These are phyloP conservation scores for Silene latifolia DNA, from an alignment of 148 eudicot species.

Conservation along the genomic window DNA sequence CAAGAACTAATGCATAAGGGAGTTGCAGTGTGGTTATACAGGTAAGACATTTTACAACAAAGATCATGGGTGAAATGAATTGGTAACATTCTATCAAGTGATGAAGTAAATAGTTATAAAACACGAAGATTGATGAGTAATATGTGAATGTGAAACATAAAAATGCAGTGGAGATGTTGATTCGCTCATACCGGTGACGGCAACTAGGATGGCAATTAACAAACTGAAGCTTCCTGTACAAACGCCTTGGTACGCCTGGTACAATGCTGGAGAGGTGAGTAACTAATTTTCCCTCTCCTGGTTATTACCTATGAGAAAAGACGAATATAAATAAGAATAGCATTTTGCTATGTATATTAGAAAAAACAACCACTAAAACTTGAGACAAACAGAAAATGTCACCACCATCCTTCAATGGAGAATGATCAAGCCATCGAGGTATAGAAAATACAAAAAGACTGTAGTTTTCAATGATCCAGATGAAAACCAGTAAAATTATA, in stretches of 20 bases:
- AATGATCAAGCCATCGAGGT: neutral
- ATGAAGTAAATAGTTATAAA: neutral
- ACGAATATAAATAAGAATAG: neutral
- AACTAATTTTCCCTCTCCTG: neutral
- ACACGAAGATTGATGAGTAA: neutral
- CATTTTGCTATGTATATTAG: too few species aligned
- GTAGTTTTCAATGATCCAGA: neutral
- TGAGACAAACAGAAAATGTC: neutral
- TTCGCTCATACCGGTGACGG: conserved; percentile 11
- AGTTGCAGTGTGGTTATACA: conserved; percentile 12
- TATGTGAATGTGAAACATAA: neutral
- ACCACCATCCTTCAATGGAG: neutral
- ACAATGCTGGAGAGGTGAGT: conserved; percentile 15
- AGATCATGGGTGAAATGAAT: neutral
- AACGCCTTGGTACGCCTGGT: conserved; percentile 14
- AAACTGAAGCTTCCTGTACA: conserved; percentile 8
- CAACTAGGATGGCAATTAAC: conserved; percentile 9
- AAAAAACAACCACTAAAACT: neutral
- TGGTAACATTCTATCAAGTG: neutral
- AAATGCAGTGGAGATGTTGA: conserved; percentile 19
- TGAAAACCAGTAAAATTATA: neutral
- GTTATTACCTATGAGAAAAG: neutral
- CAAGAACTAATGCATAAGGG: conserved; percentile 7
- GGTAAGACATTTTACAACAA: conserved; percentile 1
- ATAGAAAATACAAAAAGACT: too few species aligned